These are phyloP conservation scores for Camelina neglecta DNA, from an alignment of 345 rosid species.

Conservation along the genomic window DNA sequence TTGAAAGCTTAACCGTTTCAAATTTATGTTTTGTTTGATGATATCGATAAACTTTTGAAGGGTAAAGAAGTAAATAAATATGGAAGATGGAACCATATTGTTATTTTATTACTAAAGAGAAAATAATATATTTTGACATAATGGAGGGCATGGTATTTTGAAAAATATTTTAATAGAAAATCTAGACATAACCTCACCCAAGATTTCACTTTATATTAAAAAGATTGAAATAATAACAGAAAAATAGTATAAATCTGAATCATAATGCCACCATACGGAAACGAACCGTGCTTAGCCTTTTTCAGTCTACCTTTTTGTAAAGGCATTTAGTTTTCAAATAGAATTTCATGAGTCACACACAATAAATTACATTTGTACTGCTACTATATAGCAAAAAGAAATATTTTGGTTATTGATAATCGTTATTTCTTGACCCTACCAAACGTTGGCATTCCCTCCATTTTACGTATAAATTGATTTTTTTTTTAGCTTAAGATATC, in stretches of 20 bases:
- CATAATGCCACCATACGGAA: conserved; percentile 37
- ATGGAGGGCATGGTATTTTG: conserved; percentile 3
- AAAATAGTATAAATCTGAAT: neutral
- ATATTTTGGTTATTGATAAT: neutral
- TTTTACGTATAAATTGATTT: neutral
- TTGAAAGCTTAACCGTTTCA: neutral
- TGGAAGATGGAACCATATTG: neutral
- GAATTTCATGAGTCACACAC: neutral
- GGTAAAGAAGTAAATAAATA: neutral
- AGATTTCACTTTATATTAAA: conserved; percentile 33
- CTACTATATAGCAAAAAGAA: neutral
- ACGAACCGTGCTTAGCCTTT: conserved; percentile 31
- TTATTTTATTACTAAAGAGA: neutral
- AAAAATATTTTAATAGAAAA: conserved; percentile 19
- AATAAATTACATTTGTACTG: neutral
- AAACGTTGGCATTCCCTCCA: conserved; percentile 33
- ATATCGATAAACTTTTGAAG: conserved; percentile 12
- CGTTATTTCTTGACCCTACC: conserved; percentile 26
- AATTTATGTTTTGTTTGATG: neutral
- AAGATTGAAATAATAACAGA: conserved; percentile 14
- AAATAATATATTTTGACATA: neutral
- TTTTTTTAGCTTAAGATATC: neutral
- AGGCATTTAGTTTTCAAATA: neutral
- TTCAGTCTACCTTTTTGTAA: conserved; percentile 25
- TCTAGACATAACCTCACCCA: conserved; percentile 19